Base-by-base conservation (phyloP, 345 rosid species). In the Hypericum androsaemum region DNA sequence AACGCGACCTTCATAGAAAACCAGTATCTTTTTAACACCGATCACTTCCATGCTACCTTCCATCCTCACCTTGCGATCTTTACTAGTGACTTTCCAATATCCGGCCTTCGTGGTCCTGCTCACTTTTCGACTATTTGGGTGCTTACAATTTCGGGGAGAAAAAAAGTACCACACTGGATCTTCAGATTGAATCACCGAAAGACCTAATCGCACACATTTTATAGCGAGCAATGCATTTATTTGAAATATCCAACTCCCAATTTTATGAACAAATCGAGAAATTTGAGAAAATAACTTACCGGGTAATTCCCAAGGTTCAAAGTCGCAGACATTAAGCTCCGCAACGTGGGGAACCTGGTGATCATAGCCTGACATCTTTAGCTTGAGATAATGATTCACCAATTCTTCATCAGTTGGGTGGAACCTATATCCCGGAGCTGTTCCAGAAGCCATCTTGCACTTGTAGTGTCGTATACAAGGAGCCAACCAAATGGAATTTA, bases 291-390 rank as follows among this genome's bases (percentile, higher is more conserved):
- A 22, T 4, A 4, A 22, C 32, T 22, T 53, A 61, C 64, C 39
- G 9, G 64, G 64, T 39, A 61, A 52, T 0, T 53, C 58, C 64
- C 64, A 52, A 11, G 64, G 64, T 1, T 61, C 64, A 14, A 45
- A 52, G n/a, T 45, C 53, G 64, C 43, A 53, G 11, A 61, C 43
- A 45, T 53, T 58, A 53, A 52, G 12, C n/a, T 45, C 28, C 44
- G 39, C 32, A 53, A 61, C 37, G 49, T 16, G 15, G 37, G 8
- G 40, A 28, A 58, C 44, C 6, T 15, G 37, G 6, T 6, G 6
- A 37, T 52, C 58, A 15, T 13, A 8, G 10, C 58, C 64, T 10
- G 38, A 13, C 12, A 61, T 42, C 40, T 61, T 61, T 14, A 10
- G 22, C 37, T 14, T 61, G 4, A 61, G 58, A 13, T 49, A 61